Conservation (phyloP, 78 protist species). For the Chrysochromulina parva region DNA sequence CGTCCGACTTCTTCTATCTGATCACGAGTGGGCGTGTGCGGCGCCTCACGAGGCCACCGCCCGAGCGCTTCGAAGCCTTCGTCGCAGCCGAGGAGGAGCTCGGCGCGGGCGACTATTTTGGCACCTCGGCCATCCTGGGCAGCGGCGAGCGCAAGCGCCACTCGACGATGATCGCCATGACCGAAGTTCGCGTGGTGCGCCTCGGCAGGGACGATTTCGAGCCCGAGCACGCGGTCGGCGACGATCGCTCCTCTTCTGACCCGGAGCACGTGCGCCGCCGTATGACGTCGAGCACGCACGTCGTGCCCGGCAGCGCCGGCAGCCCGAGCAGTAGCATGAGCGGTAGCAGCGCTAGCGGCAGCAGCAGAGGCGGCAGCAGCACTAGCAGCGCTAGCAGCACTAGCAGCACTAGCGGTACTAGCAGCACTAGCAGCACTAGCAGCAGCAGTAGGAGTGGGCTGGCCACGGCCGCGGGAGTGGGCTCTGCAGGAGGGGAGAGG, state of each 20-base stretch:
- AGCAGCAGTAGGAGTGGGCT: neutral
- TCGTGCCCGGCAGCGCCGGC: neutral
- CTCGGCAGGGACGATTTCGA: neutral
- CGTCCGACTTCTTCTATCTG: too few relatives aligned
- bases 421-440: neutral
- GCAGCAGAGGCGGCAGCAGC: neutral
- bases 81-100: too few relatives aligned
- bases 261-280: too few relatives aligned
- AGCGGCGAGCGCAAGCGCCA: too few relatives aligned
- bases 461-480: neutral
- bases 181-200: neutral
- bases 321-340: neutral
- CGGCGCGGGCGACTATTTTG: too few relatives aligned
- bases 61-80: too few relatives aligned
- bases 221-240: neutral
- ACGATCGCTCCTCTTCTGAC: neutral
- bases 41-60: too few relatives aligned
- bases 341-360: neutral
- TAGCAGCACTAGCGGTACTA: neutral
- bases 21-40: too few relatives aligned
- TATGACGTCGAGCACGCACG: neutral
- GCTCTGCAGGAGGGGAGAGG: too few relatives aligned
- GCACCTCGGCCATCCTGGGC: too few relatives aligned
- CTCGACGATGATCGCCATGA: too few relatives aligned
- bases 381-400: neutral